Evolutionary conservation across 257 asterid genomes (phyloP).

Genomic region (Solanum boliviense): DNA sequence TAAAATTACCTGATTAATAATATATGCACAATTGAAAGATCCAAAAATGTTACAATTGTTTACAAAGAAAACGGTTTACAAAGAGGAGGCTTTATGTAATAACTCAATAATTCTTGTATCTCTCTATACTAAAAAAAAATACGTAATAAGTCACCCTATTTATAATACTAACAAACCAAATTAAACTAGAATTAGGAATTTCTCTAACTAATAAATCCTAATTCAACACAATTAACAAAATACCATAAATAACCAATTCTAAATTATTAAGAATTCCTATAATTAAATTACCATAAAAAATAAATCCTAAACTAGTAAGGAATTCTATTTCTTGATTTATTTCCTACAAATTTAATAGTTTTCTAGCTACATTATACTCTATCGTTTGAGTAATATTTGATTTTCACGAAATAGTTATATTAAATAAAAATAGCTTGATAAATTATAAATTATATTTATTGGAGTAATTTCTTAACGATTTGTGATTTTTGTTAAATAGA

Average conservation of each 20-base stretch:
- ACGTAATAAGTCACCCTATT: too few relatives aligned
- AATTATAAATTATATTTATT: too few relatives aligned
- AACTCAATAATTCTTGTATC: neutral
- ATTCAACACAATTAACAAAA: neutral
- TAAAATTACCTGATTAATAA: neutral
- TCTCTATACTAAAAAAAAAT: too few relatives aligned
- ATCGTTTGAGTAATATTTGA: neutral
- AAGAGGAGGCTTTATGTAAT: neutral
- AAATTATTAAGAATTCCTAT: too few relatives aligned
- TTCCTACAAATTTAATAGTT: too few relatives aligned
- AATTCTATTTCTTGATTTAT: neutral
- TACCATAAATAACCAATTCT: neutral
- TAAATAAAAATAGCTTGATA: too few relatives aligned
- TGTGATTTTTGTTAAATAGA: neutral
- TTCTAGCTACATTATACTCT: neutral
- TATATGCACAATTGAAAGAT: too few relatives aligned
- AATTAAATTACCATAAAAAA: neutral
- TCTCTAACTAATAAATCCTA: too few relatives aligned
- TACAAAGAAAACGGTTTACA: too few relatives aligned
- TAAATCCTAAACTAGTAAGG: neutral
- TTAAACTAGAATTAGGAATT: neutral
- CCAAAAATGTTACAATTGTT: too few relatives aligned
- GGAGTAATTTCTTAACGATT: neutral
- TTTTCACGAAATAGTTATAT: too few relatives aligned
- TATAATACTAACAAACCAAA: too few relatives aligned